Evolutionary conservation across 306 rosid species (phyloP), one percentile per base, ranked within the genome.

Genomic region (Casuarina glauca): DNA sequence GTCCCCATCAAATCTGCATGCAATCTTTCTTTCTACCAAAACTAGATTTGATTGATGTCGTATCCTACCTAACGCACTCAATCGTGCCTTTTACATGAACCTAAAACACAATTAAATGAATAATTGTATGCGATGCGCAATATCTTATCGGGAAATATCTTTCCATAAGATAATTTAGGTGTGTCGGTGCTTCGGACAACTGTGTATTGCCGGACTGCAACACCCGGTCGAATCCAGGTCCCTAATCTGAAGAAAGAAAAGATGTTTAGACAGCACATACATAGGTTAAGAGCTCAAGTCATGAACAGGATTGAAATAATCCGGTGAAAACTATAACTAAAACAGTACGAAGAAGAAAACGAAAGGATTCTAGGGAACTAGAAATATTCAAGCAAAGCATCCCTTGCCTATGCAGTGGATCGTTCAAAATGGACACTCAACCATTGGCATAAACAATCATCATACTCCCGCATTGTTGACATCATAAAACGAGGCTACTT

Each of bases 41-140:
- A 57, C 41, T 35, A 74, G 74, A 78, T 60, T 52, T 78, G 77
- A 48, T 42, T 7, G 17, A 8, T 41, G 19, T 74, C 46, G 46
- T 1, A 74, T 69, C 76, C 54, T 46, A 74, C 80, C 86, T 19
- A 74, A 74, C 62, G 32, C 62, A 2, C 73, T 67, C 42, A 58
- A 58, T 72, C 49, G 78, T 53, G 48, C 64, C 50, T 50, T 26
- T 58, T 57, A 54, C 54, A 72, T 67, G 39, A 48, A 67, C 61
- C 43, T 48, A 77, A 13, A 68, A 50, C 76, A 57, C 42, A 68
- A 61, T 16, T 3, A 66, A 17, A n/a, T 6, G 20, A 55, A 58
- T 12, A 57, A 72, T 71, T 53, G 43, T 4, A 73, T 50, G 61
- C 19, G 53, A 62, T 46, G 39, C 41, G 41, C 15, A 51, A 39